Percentiles rank a stretch among this genome's conserved stretches.
Evolutionary conservation across 2,329 filamentous ascomycete genomes (phyloP).

Genomic region (Macrophomina phaseolina): DNA sequence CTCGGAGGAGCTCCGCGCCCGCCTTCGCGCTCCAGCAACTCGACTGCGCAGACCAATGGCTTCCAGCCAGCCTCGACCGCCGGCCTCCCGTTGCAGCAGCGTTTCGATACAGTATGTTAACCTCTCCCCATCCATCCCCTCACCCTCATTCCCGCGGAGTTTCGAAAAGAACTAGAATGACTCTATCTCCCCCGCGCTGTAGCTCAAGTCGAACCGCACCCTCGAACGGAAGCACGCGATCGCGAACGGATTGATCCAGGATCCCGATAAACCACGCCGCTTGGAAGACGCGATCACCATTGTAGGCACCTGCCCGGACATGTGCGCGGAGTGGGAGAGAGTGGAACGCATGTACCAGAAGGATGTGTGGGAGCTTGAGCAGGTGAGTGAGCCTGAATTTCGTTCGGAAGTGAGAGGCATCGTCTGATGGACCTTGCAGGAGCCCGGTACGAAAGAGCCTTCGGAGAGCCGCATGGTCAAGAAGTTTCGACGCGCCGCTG

Average conservation of each 20-base stretch:
- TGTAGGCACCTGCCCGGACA: slow-evolving; percentile 65
- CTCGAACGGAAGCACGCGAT: slow-evolving; percentile 49
- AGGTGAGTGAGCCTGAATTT: slow-evolving; percentile 48
- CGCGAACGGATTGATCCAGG: slow-evolving; percentile 58
- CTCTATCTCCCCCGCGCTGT: slow-evolving; percentile 16
- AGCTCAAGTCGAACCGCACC: slow-evolving; percentile 31
- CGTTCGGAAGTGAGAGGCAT: neutral
- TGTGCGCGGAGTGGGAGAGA: slow-evolving; percentile 69
- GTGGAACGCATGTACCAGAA: slow-evolving; percentile 67
- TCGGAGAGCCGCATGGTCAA: slow-evolving; percentile 66
- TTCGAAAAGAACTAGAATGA: slow-evolving; percentile 25
- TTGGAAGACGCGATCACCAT: slow-evolving; percentile 66
- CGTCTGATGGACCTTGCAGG: slow-evolving; percentile 40
- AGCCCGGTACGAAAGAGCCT: slow-evolving; percentile 45
- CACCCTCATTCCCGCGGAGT: neutral
- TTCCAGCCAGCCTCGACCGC: slow-evolving; percentile 16
- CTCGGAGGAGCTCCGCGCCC: slow-evolving; percentile 17
- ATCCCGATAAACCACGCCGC: slow-evolving; percentile 65
- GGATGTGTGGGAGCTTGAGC: slow-evolving; percentile 66
- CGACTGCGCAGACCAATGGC: slow-evolving; percentile 1
- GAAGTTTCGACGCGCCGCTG: slow-evolving; percentile 66
- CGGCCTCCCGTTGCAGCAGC: slow-evolving; percentile 17
- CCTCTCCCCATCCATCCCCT: neutral
- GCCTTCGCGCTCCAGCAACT: slow-evolving; percentile 9
- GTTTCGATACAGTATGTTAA: slow-evolving; percentile 27